A percentile compares a stretch with the other conserved stretches of the same genome.
Conservation (phyloP, 192 early-diverging fungal genomes). For the Backusella circina region DNA sequence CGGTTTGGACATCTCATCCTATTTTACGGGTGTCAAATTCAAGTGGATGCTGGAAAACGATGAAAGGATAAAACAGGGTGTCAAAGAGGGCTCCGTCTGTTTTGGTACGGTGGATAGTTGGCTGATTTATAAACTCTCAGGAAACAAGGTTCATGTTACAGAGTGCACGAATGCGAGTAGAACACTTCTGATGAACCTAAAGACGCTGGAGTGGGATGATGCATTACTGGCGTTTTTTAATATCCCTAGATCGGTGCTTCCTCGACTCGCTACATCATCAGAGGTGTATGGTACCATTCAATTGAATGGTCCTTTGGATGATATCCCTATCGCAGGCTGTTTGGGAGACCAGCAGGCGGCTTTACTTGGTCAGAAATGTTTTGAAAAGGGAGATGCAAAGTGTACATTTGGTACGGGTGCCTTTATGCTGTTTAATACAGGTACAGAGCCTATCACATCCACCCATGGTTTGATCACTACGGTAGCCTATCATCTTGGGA, state of each 20-base stretch:
- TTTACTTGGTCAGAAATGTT: constrained; percentile 89
- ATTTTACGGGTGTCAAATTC: constrained; percentile 90
- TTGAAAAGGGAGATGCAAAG: constrained; percentile 79
- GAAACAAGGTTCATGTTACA: constrained; percentile 73
- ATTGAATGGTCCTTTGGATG: constrained; percentile 51
- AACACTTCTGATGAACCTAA: constrained; percentile 92
- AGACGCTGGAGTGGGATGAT: constrained; percentile 74
- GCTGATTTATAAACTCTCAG: constrained; percentile 91
- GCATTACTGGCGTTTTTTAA: constrained; percentile 73
- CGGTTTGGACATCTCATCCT: constrained; percentile 87
- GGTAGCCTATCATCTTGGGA: constrained; percentile 87
- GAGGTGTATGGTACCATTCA: constrained; percentile 68
- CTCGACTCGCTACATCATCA: constrained; percentile 77
- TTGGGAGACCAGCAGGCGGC: constrained; percentile 96
- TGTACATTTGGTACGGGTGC: constrained; percentile 96
- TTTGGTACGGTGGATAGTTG: constrained; percentile 95
- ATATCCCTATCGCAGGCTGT: constrained; percentile 79
- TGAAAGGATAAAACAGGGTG: constrained; percentile 62
- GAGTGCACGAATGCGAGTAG: constrained; percentile 94
- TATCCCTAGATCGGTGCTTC: constrained; percentile 53
- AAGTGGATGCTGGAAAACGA: constrained; percentile 90
- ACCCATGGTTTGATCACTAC: constrained; percentile 87
- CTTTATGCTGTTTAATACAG: constrained; percentile 97
- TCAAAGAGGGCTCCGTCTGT: constrained; percentile 63
- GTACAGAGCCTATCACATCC: constrained; percentile 66